These are phyloP conservation scores for Fusarium xylarioides DNA, from an alignment of 2,329 filamentous ascomycete species.

Conservation along the genomic window DNA sequence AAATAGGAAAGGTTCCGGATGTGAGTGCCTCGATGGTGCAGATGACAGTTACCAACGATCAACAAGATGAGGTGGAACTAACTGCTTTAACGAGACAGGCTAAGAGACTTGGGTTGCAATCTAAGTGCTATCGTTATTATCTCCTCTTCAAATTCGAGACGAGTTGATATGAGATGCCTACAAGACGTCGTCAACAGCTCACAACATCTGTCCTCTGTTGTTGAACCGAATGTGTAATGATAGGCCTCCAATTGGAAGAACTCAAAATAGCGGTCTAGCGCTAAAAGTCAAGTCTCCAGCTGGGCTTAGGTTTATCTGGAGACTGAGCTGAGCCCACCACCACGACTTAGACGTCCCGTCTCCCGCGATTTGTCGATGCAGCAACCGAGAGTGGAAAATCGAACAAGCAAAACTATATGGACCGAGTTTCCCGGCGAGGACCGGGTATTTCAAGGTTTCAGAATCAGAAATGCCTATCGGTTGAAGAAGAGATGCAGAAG, in stretches of 20 bases:
- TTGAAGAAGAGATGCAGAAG: not conserved
- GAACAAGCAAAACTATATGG: constrained; percentile 7
- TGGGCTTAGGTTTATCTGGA: constrained; percentile 20
- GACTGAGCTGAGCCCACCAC: constrained; percentile 27
- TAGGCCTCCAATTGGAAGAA: constrained; percentile 47
- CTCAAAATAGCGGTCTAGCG: constrained; percentile 42
- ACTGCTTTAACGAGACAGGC: constrained; percentile 23
- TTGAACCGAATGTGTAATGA: constrained; percentile 41
- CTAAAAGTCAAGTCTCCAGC: not conserved
- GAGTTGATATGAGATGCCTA: not conserved
- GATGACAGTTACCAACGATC: constrained; percentile 33
- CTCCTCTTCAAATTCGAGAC: not conserved
- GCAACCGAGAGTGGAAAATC: constrained; percentile 23
- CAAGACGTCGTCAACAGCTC: not conserved
- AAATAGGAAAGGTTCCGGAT: constrained; percentile 37
- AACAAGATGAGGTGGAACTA: constrained; percentile 28
- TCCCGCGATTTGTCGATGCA: constrained; percentile 34
- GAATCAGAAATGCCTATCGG: not conserved
- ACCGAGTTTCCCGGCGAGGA: constrained; percentile 7
- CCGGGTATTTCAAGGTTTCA: not conserved
- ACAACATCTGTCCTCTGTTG: not conserved
- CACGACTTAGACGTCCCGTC: constrained; percentile 19
- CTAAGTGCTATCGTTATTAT: constrained; percentile 9
- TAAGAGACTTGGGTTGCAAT: constrained; percentile 19
- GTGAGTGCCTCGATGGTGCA: constrained; percentile 26